Base-by-base conservation (phyloP, 371 early-diverging fungal species). In the Coemansia sp. region DNA sequence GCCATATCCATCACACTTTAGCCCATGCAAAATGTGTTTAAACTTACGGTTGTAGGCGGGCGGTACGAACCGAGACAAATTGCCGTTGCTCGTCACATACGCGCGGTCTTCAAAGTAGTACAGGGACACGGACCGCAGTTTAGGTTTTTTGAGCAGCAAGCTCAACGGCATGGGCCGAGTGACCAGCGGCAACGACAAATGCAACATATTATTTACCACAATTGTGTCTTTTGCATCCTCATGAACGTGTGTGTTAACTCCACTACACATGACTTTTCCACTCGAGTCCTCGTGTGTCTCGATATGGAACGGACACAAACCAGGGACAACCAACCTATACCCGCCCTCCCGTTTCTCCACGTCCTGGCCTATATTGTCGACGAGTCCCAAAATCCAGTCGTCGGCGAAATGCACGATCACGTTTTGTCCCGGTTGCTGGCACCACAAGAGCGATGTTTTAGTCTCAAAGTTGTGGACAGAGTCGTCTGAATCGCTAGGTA, bases 231-330 rank as follows among this genome's bases (percentile, higher is more conserved):
- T 48, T 6, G 13, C 26, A 5, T 31, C 3, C 40, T 67, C 67
- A 11, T 75, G 75, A 8, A 47, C 50, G 42, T 75, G 75, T 1
- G 45, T 42, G 2, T 57, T 29, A 31, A 59, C 58, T 5, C 75
- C 75, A 6, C 67, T 61, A 27, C 73, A 72, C 11, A 8, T 26
- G 1, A 42, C 47, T 2, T 29, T 11, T 4, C 42, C 31, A 11
- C 51, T 26, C 7, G 63, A 4, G 4, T 34, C 1, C 24, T 18
- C 14, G 22, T 7, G 14, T 0, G 72, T 59, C 10, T 59, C 16
- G 0, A 74, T 34, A 11, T 74, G 75, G 61, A 74, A 74, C 4
- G 75, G 75, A 24, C 71, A 74, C 7, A 74, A 39, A 0, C 72
- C 75, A 1, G 40, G 72, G 1, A 74, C 53, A 6, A 61, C 31